Conservation (phyloP, 345 rosid genomes). For the Citrus sinensis region DNA sequence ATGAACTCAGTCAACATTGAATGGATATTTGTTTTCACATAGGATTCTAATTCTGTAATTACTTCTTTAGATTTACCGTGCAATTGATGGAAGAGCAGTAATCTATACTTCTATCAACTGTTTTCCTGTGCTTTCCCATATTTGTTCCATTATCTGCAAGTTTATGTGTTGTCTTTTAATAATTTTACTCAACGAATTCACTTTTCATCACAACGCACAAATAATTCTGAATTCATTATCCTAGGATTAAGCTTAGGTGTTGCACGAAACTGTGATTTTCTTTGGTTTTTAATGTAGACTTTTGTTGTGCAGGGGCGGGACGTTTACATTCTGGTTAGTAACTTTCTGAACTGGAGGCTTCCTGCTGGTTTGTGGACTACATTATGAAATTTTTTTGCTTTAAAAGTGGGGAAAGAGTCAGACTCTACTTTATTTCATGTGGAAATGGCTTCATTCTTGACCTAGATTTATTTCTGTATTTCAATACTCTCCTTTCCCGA, state of each 20-base stretch:
- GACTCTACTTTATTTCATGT: neutral
- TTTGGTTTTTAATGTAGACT: conserved; percentile 9
- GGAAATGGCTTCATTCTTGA: neutral
- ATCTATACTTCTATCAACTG: neutral
- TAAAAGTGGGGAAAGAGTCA: neutral
- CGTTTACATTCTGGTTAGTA: conserved; percentile 91
- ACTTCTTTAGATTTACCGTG: neutral
- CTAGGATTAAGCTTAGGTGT: neutral
- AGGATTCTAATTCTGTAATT: neutral
- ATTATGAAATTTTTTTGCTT: neutral
- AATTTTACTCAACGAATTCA: neutral
- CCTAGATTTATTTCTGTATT: neutral
- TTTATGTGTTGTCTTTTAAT: neutral
- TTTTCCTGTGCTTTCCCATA: neutral
- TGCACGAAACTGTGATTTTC: neutral
- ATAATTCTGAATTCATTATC: neutral
- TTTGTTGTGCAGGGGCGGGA: conserved; percentile 88
- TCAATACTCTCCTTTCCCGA: neutral
- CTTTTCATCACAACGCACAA: neutral
- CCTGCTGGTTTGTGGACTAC: conserved; percentile 14
- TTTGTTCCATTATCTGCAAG: neutral
- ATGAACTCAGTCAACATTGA: neutral
- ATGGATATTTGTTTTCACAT: neutral
- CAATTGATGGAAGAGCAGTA: neutral
- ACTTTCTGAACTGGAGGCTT: conserved; percentile 28